A percentile compares a stretch with the other conserved stretches of the same genome.
Evolutionary conservation across 106 monocot species (phyloP).

Genomic region (Cymbidium sinense): DNA sequence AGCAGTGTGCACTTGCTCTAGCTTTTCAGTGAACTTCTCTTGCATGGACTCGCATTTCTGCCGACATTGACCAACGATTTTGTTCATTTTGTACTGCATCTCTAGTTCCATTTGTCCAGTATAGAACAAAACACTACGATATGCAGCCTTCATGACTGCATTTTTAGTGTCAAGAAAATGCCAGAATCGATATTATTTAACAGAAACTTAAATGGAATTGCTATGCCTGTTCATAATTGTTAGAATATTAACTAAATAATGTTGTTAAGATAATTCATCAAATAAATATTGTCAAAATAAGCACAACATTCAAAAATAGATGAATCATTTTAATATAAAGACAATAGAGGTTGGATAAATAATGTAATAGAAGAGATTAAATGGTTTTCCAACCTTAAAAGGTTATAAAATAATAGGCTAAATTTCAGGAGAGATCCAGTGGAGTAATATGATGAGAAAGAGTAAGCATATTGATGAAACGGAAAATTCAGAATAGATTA

Average conservation of each 20-base stretch:
- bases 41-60: slow-evolving; percentile 96
- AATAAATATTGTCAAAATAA: background rate
- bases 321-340: too few species aligned
- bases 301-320: too few species aligned
- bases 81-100: slow-evolving; percentile 95
- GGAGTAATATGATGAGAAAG: too few species aligned
- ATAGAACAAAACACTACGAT: slow-evolving; percentile 89
- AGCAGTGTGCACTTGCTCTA: slow-evolving; percentile 78
- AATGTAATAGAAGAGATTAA: too few species aligned
- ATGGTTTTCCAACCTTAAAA: too few species aligned
- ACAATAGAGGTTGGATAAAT: too few species aligned
- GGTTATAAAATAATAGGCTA: too few species aligned
- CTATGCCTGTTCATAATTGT: background rate
- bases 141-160: slow-evolving; percentile 88
- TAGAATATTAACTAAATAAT: too few species aligned
- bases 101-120: slow-evolving; percentile 94
- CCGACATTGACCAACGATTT: slow-evolving; percentile 63
- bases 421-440: too few species aligned
- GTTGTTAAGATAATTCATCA: too few species aligned
- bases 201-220: background rate
- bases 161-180: slow-evolving; percentile 17
- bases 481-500: too few species aligned
- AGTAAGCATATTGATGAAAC: too few species aligned
- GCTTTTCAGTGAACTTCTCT: slow-evolving; percentile 82
- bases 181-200: background rate